A percentile compares a stretch with the other conserved stretches of the same genome.
Conservation (phyloP, 164 flowering plant genomes). For the Vitis riparia region DNA sequence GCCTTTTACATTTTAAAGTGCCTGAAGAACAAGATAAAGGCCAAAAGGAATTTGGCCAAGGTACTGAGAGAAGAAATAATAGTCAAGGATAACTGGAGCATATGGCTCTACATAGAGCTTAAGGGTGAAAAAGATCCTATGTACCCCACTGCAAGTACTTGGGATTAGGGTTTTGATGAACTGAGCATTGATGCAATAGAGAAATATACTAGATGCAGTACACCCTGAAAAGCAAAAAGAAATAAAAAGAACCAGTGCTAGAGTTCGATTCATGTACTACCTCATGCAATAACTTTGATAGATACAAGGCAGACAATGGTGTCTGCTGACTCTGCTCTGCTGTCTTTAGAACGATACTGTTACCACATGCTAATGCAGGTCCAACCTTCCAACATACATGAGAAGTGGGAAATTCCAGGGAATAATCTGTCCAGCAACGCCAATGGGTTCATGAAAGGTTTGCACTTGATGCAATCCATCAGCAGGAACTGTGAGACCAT, state of each 20-base stretch:
- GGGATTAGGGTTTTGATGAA: no score
- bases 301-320: conserved; percentile 42
- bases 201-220: background rate
- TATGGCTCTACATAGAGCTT: no score
- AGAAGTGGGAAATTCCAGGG: conserved; percentile 59
- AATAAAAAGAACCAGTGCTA: no score
- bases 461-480: conserved; percentile 48
- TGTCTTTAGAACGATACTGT: conserved; percentile 47
- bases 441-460: conserved; percentile 52
- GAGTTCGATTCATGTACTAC: conserved; percentile 15
- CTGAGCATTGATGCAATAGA: no score
- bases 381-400: conserved; percentile 53
- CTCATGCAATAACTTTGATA: conserved; percentile 41
- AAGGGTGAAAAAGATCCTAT: no score
- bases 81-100: no score
- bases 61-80: no score
- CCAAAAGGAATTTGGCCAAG: no score
- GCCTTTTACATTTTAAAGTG: no score
- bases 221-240: background rate
- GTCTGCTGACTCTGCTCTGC: conserved; percentile 40
- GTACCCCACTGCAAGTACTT: no score
- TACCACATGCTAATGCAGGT: conserved; percentile 57
- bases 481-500: conserved; percentile 49
- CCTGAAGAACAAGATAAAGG: no score
- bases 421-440: conserved; percentile 50